Evolutionary conservation across 345 rosid genomes (phyloP).

Genomic region (Luvunga scandens): DNA sequence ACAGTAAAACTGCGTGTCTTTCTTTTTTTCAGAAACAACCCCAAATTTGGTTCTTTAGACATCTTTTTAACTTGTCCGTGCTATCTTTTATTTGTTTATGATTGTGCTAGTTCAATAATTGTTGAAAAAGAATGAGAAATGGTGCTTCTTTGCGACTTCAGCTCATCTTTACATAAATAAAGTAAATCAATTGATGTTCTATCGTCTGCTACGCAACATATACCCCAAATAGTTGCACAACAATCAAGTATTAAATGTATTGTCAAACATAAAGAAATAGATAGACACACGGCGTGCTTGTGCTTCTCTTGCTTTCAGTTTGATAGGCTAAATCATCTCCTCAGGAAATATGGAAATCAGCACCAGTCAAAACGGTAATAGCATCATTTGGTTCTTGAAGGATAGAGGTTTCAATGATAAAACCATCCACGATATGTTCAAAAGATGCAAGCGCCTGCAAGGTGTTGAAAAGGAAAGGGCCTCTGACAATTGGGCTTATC

Average conservation of each 20-base stretch:
- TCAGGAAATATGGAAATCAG: constrained; percentile 46
- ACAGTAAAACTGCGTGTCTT: background rate
- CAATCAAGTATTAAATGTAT: background rate
- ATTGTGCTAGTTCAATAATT: background rate
- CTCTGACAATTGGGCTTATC: constrained; percentile 69
- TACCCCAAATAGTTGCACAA: background rate
- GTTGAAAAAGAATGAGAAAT: background rate
- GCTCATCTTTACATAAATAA: background rate
- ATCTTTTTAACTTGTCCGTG: background rate
- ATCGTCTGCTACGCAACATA: background rate
- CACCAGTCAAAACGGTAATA: constrained; percentile 36
- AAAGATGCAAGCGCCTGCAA: constrained; percentile 65
- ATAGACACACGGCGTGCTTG: background rate
- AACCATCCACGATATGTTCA: constrained; percentile 53
- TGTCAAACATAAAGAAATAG: background rate
- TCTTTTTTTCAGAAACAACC: background rate
- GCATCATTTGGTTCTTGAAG: constrained; percentile 63
- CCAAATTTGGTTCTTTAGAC: background rate
- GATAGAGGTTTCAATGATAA: constrained; percentile 63
- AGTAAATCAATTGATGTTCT: background rate
- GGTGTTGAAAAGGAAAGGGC: constrained; percentile 51
- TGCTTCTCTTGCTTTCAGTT: background rate
- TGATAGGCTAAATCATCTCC: constrained; percentile 15
- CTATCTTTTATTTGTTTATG: background rate
- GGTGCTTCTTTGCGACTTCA: background rate